Conservation (phyloP, 208 protist species). For the Crithidia mellificae region DNA sequence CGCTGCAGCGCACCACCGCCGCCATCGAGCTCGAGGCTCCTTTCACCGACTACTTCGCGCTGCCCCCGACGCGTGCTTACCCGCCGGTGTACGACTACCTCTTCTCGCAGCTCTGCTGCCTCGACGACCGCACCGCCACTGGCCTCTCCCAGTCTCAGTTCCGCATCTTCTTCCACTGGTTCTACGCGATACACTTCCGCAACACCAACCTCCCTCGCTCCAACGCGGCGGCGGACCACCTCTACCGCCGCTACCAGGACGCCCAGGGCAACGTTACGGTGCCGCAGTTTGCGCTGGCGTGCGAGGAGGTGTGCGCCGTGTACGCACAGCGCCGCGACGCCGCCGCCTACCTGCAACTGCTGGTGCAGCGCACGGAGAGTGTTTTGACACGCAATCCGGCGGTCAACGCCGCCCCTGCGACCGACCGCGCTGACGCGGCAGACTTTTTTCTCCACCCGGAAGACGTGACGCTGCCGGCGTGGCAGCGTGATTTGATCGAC, state of each 20-base stretch:
- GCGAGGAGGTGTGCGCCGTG: conserved; percentile 46
- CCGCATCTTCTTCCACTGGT: conserved; percentile 74
- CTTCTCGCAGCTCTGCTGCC: conserved; percentile 29
- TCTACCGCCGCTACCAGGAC: conserved; percentile 61
- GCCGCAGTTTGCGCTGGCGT: conserved; percentile 56
- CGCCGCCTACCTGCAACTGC: conserved; percentile 50
- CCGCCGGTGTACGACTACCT: conserved; percentile 63
- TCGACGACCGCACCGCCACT: conserved; percentile 15
- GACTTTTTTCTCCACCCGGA: conserved; percentile 46
- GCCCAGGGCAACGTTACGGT: conserved; percentile 43
- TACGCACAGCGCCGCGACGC: conserved; percentile 56
- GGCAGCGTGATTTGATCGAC: conserved; percentile 43
- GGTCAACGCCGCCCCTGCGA: too few relatives aligned
- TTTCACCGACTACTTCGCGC: conserved; percentile 56
- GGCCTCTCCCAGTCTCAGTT: conserved; percentile 52
- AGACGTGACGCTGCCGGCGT: conserved; percentile 19
- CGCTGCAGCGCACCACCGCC: conserved; percentile 34
- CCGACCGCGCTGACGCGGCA: background rate
- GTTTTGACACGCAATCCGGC: too few relatives aligned
- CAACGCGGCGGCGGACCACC: conserved; percentile 46
- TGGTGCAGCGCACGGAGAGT: conserved; percentile 36
- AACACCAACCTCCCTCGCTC: conserved; percentile 57
- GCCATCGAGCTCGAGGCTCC: conserved; percentile 46
- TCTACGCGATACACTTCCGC: conserved; percentile 62
- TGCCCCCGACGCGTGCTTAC: conserved; percentile 36